phyloP scores from a whole-genome alignment of 768 basidiomycete species.

The Trametes villosa region DNA sequence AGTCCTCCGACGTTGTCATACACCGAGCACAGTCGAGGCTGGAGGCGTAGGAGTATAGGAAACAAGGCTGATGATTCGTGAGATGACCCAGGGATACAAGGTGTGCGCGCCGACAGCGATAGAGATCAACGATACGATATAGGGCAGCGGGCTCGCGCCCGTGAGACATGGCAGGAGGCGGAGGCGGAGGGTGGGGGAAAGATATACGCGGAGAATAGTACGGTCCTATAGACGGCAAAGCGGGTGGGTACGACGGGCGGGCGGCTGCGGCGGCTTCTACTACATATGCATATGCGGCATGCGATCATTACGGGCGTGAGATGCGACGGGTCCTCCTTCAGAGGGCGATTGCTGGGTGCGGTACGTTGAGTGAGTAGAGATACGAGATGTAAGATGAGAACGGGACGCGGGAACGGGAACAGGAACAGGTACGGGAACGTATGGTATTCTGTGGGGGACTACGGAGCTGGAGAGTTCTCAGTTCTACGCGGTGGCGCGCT shows the following conservation, averaged over 20 bases:
- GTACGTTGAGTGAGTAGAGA: constrained; percentile 25
- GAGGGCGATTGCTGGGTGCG: constrained; percentile 31
- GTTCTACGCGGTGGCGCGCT: constrained; percentile 70
- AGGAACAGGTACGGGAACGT: constrained; percentile 5
- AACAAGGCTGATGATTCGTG: constrained; percentile 21
- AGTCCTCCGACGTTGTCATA: no score
- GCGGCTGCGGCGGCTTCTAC: constrained; percentile 26
- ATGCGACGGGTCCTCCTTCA: constrained; percentile 28
- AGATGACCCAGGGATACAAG: constrained; percentile 24
- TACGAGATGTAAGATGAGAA: constrained; percentile 21
- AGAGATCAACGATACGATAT: constrained; percentile 28
- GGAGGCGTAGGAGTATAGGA: neutral
- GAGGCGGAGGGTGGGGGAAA: neutral
- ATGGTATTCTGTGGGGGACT: constrained; percentile 5
- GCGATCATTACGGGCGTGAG: constrained; percentile 24
- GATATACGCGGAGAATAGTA: constrained; percentile 16
- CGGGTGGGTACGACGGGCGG: constrained; percentile 5
- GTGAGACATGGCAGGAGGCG: neutral
- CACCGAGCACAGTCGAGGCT: constrained; percentile 17
- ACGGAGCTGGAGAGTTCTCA: neutral
- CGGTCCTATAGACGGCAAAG: constrained; percentile 25
- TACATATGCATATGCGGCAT: constrained; percentile 27
- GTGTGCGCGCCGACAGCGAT: constrained; percentile 26
- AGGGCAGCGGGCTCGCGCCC: constrained; percentile 7
- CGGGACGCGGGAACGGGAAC: no score